Base-by-base conservation (phyloP, 805 yeast genomes). In the Pichia insulana region DNA sequence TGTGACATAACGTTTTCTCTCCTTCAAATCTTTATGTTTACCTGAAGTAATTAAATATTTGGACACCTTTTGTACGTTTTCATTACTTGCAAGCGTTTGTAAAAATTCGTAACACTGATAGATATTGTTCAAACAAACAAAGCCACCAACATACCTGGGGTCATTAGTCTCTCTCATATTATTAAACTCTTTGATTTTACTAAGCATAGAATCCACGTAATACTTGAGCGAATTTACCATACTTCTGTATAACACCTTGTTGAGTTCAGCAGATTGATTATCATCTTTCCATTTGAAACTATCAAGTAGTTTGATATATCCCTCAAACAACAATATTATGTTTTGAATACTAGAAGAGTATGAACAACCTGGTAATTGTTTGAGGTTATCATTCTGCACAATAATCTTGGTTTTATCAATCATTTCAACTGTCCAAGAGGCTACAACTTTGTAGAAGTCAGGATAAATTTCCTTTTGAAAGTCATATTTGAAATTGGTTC, bases 231-330 rank as follows among this genome's bases (percentile, higher is more conserved):
- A 77, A 33, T 74, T 76, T 1, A 89, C 76, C 13, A 86, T 72
- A 17, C 78, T 69, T 46, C 75, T 78, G 48, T 83, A 68, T 19
- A 87, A 56, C 2, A 66, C 58, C 0, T 92, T 81, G 41, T 77
- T 71, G 2, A 83, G 54, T 47, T 70, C 68, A 0, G 94, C 82
- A 16, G 72, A 58, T 50, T 87, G 89, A 40, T 65, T 68, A 38
- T 69, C 71, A 54, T 83, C 69, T 13, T 64, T 61, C 96, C 96
- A 89, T 1, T 72, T 64, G 34, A 85, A 69, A 3, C 68, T 69
- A 13, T 68, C 68, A 36, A 89, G 63, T n/a, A 84, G 67, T 4
- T 65, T 61, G 17, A 84, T 42, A 40, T 61, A 61, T 5, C 64
- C 60, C 28, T 49, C 44, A 48, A 59, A 54, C 4, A 61, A 46